Evolutionary conservation across 1,284 basidiomycete species (phyloP).

Genomic region (Rhodotorula sp.): DNA sequence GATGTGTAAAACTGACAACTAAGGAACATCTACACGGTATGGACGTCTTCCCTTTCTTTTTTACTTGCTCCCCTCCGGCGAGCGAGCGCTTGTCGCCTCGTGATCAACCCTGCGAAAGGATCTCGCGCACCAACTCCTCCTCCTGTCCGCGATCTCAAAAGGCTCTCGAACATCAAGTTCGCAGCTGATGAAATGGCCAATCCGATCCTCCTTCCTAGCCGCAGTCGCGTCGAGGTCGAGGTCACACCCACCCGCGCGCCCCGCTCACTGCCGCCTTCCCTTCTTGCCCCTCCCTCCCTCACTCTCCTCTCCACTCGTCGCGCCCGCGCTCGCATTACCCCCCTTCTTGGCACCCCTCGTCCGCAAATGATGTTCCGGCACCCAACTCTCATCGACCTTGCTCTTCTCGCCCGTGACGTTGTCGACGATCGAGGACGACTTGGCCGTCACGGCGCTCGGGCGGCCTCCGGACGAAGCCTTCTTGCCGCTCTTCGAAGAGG

Average conservation of each 20-base stretch:
- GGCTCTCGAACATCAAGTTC: no score
- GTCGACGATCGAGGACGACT: slow-evolving; percentile 20
- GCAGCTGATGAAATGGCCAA: no score
- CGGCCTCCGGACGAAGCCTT: neutral
- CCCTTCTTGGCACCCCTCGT: slow-evolving; percentile 7
- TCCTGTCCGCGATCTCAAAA: no score
- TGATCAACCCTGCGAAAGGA: no score
- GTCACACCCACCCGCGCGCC: no score
- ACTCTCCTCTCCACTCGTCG: slow-evolving; percentile 22
- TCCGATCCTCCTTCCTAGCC: neutral
- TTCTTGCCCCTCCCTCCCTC: slow-evolving; percentile 8
- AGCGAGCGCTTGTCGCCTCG: no score
- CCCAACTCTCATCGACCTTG: slow-evolving; percentile 36
- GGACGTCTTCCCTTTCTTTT: no score
- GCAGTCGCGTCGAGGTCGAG: neutral
- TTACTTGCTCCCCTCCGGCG: no score
- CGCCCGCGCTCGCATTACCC: neutral
- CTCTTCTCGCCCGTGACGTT: slow-evolving; percentile 15
- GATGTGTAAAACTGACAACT: no score
- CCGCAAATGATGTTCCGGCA: slow-evolving; percentile 39
- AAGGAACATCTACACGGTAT: no score
- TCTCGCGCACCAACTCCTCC: no score
- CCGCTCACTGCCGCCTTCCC: neutral
- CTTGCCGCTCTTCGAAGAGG: slow-evolving; percentile 2
- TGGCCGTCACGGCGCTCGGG: slow-evolving; percentile 17